phyloP scores from a whole-genome alignment of 768 basidiomycete species.

The Podaxis sp. region DNA sequence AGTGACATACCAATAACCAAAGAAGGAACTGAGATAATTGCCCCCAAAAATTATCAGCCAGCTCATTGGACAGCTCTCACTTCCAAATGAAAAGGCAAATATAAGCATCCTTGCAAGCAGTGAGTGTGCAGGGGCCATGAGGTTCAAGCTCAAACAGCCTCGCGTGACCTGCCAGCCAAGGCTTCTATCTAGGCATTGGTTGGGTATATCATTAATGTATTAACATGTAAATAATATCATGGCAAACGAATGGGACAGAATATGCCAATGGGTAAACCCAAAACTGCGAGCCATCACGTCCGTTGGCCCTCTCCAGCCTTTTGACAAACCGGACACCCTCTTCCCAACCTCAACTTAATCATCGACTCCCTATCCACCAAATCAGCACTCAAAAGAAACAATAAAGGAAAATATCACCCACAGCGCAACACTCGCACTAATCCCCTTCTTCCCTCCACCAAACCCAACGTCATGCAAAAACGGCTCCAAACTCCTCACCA shows the following conservation, averaged over 20 bases:
- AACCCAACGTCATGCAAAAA: conserved; percentile 19
- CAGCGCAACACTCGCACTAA: conserved; percentile 79
- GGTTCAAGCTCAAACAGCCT: too few species aligned
- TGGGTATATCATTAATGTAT: neutral
- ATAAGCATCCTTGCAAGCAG: too few species aligned
- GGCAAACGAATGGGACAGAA: neutral
- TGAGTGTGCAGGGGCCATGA: too few species aligned
- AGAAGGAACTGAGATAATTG: too few species aligned
- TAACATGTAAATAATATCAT: neutral
- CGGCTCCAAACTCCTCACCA: conserved; percentile 12
- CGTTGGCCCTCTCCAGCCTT: conserved; percentile 8
- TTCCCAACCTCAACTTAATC: conserved; percentile 11
- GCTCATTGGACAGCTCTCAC: too few species aligned
- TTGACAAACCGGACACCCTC: conserved; percentile 17
- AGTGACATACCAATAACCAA: too few species aligned
- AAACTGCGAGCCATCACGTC: neutral
- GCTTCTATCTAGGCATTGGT: neutral
- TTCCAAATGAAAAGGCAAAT: too few species aligned
- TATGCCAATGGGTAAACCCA: neutral
- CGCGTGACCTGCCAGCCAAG: too few species aligned
- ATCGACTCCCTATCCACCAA: conserved; percentile 14
- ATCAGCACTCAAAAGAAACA: neutral
- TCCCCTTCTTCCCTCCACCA: conserved; percentile 34
- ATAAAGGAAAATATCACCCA: conserved; percentile 33
- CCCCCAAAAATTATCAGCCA: too few species aligned